Evolutionary conservation across 2,329 filamentous ascomycete genomes (phyloP).

Genomic region (Calonectria naviculata): DNA sequence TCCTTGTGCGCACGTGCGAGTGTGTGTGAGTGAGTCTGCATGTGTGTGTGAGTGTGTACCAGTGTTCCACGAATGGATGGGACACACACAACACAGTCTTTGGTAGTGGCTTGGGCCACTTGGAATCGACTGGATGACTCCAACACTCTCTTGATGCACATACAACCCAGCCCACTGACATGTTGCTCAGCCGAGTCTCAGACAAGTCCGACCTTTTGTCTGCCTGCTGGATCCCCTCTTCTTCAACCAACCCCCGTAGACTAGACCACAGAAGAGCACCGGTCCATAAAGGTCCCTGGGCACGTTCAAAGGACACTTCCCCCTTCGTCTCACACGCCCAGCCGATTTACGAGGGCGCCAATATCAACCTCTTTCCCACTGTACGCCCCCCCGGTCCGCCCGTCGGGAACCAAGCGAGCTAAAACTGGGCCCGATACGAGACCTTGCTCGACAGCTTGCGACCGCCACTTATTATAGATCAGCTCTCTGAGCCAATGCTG

Average conservation of each 20-base stretch:
- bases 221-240: no score
- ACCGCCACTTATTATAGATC: constrained; percentile 21
- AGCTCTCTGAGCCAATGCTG: constrained; percentile 2
- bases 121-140: no score
- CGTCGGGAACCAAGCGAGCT: constrained; percentile 7
- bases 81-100: no score
- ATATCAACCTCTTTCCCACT: neutral
- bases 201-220: no score
- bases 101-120: no score
- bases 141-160: no score
- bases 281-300: no score
- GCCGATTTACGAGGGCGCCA: neutral
- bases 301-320: no score
- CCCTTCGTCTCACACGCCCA: neutral
- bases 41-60: neutral
- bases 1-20: neutral
- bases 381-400: neutral
- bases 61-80: neutral
- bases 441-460: neutral
- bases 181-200: no score
- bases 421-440: constrained; percentile 6
- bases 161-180: no score
- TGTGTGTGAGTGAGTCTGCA: neutral
- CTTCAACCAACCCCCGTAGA: no score
- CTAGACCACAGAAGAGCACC: no score